These are phyloP conservation scores for Ceratopteris richardii DNA, from an alignment of 75 land plant species.

Conservation along the genomic window DNA sequence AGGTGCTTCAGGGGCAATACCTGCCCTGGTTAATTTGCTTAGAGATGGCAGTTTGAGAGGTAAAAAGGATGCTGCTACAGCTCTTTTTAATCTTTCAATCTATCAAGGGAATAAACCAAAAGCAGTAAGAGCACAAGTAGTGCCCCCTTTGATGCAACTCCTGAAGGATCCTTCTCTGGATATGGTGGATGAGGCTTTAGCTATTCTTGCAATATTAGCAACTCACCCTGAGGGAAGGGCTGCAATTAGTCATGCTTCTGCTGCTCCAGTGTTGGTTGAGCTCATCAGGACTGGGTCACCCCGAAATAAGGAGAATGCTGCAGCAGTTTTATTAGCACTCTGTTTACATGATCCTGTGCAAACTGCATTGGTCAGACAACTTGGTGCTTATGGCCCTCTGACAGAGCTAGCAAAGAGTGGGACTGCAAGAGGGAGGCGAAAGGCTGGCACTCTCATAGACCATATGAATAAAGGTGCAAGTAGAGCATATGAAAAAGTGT, in stretches of 20 bases:
- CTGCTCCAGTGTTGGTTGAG: conserved; percentile 23
- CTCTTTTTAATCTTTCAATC: conserved; percentile 80
- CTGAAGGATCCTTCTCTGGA: conserved; percentile 50
- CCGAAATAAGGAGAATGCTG: conserved; percentile 37
- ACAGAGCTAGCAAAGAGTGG: too few relatives aligned
- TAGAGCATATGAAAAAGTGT: too few relatives aligned
- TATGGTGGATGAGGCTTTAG: conserved; percentile 84
- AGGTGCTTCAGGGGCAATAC: conserved; percentile 75
- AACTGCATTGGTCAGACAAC: conserved; percentile 7
- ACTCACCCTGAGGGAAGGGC: conserved; percentile 23
- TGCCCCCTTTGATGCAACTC: conserved; percentile 63
- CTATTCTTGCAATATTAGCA: conserved; percentile 38
- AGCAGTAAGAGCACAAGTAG: conserved; percentile 74
- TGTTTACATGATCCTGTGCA: conserved; percentile 8
- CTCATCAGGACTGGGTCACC: conserved; percentile 18
- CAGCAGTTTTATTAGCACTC: conserved; percentile 31
- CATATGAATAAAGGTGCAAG: too few relatives aligned
- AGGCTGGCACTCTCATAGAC: too few relatives aligned
- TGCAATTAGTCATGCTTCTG: conserved; percentile 21
- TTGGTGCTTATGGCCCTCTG: too few relatives aligned
- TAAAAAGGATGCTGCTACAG: conserved; percentile 93
- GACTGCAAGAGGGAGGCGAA: too few relatives aligned
- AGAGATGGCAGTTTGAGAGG: conserved; percentile 73
- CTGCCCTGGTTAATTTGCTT: conserved; percentile 59
- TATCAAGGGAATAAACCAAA: conserved; percentile 80